These are phyloP conservation scores for Verticillium nonalfalfae DNA, from an alignment of 2,329 filamentous ascomycete genomes.

Conservation along the genomic window DNA sequence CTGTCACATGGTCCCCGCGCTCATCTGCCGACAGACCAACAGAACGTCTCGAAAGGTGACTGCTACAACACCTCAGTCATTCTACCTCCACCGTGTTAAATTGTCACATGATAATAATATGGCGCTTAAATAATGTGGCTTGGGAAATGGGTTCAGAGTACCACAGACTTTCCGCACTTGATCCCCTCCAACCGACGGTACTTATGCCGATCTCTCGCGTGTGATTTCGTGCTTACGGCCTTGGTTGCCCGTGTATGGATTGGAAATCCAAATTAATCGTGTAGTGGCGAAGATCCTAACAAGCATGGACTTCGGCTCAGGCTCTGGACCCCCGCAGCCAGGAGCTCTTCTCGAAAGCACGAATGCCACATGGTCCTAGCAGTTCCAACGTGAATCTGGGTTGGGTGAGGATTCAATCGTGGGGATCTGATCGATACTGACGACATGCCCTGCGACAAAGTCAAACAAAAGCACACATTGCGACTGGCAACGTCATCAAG, in stretches of 20 bases:
- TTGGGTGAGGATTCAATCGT: no score
- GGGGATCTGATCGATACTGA: no score
- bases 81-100: no score
- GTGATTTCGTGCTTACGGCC: neutral
- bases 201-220: neutral
- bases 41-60: no score
- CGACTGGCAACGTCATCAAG: no score
- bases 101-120: no score
- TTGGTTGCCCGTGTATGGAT: neutral
- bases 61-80: no score
- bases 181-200: neutral
- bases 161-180: no score
- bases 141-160: no score
- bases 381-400: neutral
- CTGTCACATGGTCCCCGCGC: no score
- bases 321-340: neutral
- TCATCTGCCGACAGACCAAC: no score
- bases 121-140: no score
- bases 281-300: neutral
- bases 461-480: neutral
- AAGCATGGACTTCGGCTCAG: neutral
- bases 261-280: neutral
- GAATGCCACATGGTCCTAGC: neutral
- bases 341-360: neutral
- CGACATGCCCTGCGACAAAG: neutral